phyloP scores from a whole-genome alignment of 1,139 yeast genomes.

The Candida smagusa region DNA sequence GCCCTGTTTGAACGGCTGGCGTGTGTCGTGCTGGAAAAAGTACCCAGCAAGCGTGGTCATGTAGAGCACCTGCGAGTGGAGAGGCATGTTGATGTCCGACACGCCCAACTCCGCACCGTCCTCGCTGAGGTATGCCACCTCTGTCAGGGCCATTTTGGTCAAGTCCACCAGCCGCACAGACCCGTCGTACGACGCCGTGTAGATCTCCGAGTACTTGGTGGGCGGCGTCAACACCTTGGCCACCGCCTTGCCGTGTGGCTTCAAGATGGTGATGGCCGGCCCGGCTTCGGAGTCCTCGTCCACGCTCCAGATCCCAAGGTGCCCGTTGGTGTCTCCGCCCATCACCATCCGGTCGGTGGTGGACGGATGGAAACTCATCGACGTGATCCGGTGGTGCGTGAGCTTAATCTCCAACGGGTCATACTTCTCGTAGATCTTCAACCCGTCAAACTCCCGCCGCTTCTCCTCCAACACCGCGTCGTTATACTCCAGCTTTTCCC shows the following conservation, averaged over 20 bases:
- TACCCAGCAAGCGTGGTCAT: slow-evolving; percentile 79
- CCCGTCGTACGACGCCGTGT: slow-evolving; percentile 84
- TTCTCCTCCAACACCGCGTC: slow-evolving; percentile 41
- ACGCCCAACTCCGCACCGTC: slow-evolving; percentile 48
- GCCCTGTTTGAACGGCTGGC: slow-evolving; percentile 38
- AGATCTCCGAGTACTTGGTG: slow-evolving; percentile 49
- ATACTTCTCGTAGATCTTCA: slow-evolving; percentile 52
- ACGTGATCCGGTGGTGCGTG: slow-evolving; percentile 69
- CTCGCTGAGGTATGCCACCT: slow-evolving; percentile 52
- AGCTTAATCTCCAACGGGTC: slow-evolving; percentile 72
- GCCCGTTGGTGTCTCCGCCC: slow-evolving; percentile 87
- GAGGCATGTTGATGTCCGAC: slow-evolving; percentile 59
- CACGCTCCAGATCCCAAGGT: slow-evolving; percentile 87
- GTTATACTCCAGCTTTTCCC: slow-evolving; percentile 24
- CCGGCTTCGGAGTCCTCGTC: slow-evolving; percentile 35
- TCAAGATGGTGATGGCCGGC: slow-evolving; percentile 56
- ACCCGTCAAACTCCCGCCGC: slow-evolving; percentile 50
- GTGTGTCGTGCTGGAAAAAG: slow-evolving; percentile 65
- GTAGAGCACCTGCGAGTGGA: slow-evolving; percentile 50
- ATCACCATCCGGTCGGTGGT: slow-evolving; percentile 57
- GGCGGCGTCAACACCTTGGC: slow-evolving; percentile 58
- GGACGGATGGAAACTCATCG: slow-evolving; percentile 75
- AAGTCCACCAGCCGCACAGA: slow-evolving; percentile 73
- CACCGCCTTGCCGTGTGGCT: slow-evolving; percentile 74
- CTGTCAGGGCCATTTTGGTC: slow-evolving; percentile 54